Conservation (phyloP, 176 grass and related monocot species). For the Dactylis glomerata region DNA sequence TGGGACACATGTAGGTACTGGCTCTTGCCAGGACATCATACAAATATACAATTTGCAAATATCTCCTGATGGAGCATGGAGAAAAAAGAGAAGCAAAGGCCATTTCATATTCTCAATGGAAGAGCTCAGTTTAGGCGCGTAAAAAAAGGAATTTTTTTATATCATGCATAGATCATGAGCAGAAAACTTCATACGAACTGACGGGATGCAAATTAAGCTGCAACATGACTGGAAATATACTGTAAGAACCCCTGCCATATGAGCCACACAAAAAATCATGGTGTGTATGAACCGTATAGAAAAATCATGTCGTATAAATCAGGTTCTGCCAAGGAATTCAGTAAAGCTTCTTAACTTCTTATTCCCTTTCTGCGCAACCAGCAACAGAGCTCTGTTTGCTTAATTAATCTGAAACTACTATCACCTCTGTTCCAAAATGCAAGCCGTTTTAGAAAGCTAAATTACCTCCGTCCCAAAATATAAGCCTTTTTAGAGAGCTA, state of each 20-base stretch:
- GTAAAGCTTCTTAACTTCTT: background rate
- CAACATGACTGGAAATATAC: background rate
- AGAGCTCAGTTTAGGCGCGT: background rate
- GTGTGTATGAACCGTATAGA: background rate
- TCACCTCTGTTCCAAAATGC: no score
- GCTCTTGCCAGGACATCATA: background rate
- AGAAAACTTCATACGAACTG: background rate
- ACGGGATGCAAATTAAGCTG: background rate
- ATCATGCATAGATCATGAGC: background rate
- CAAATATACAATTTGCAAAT: constrained; percentile 11
- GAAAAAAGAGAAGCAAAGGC: background rate
- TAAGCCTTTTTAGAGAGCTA: no score
- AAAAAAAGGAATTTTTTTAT: background rate
- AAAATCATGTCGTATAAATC: background rate
- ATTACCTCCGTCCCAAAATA: no score
- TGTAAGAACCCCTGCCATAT: background rate
- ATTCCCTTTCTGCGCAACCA: background rate
- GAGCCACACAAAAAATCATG: background rate
- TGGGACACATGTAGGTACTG: background rate
- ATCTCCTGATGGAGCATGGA: background rate
- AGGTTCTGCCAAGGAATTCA: background rate
- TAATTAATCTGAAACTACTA: background rate
- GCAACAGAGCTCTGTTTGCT: background rate
- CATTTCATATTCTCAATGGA: background rate
- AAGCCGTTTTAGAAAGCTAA: no score